A percentile compares a stretch with the other conserved stretches of the same genome.
Conservation (phyloP, 495 filamentous ascomycete species). For the Penicillium salamii region DNA sequence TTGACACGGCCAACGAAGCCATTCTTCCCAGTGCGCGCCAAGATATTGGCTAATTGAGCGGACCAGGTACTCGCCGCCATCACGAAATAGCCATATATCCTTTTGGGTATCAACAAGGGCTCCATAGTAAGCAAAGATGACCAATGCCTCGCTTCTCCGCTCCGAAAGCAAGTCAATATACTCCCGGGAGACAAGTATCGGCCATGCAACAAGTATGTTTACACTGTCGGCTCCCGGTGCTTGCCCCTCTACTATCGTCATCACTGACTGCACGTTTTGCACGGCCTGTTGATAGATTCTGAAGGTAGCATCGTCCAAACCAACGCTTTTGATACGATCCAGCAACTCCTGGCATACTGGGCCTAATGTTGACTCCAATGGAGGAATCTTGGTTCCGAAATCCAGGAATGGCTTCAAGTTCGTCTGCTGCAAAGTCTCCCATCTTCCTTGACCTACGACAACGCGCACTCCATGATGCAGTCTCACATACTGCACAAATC, state of each 20-base stretch:
- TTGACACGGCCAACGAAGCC: constrained; percentile 10
- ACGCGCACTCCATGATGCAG: background rate
- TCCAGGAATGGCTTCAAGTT: constrained; percentile 5
- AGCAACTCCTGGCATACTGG: background rate
- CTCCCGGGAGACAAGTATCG: constrained; percentile 4
- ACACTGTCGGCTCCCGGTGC: background rate
- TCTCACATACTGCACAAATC: background rate
- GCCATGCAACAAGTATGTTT: constrained; percentile 12
- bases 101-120: constrained; percentile 10
- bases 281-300: constrained; percentile 10
- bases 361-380: background rate
- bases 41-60: constrained; percentile 10
- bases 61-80: constrained; percentile 16
- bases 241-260: background rate
- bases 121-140: constrained; percentile 19
- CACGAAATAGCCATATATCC: constrained; percentile 12
- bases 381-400: background rate
- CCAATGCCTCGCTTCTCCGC: constrained; percentile 9
- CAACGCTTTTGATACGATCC: background rate
- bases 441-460: background rate
- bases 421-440: constrained; percentile 9
- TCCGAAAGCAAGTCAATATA: constrained; percentile 15
- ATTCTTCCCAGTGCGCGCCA: constrained; percentile 12
- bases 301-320: background rate
- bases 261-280: constrained; percentile 7